Evolutionary conservation across 2,329 filamentous ascomycete genomes (phyloP).

Genomic region (Trichoderma sp.): DNA sequence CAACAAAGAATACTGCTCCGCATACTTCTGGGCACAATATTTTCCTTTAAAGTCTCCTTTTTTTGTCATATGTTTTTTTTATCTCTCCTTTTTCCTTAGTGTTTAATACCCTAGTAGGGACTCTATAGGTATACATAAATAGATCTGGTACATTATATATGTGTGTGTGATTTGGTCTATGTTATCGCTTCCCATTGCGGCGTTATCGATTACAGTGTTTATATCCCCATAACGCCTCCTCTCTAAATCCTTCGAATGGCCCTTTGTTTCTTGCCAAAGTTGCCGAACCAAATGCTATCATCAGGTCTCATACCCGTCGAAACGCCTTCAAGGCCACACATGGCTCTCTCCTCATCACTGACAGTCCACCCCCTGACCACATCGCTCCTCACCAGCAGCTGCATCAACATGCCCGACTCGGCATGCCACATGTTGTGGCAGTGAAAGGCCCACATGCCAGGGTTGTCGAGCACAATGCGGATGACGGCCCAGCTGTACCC

Average conservation of each 20-base stretch:
- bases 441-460: slow-evolving; percentile 57
- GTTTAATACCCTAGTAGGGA: slow-evolving; percentile 9
- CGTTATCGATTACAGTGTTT: background rate
- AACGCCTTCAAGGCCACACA: slow-evolving; percentile 33
- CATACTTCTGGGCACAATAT: background rate
- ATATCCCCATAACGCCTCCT: background rate
- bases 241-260: no score
- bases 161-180: background rate
- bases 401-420: slow-evolving; percentile 58
- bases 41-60: slow-evolving; percentile 2
- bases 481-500: slow-evolving; percentile 54
- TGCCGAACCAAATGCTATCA: slow-evolving; percentile 39
- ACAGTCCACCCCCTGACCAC: slow-evolving; percentile 29
- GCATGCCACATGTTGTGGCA: slow-evolving; percentile 59
- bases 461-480: slow-evolving; percentile 54
- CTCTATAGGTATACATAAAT: slow-evolving; percentile 5
- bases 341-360: slow-evolving; percentile 22
- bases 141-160: slow-evolving; percentile 6
- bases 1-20: background rate
- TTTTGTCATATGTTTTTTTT: background rate
- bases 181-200: background rate
- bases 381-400: slow-evolving; percentile 42
- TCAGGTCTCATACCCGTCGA: slow-evolving; percentile 33
- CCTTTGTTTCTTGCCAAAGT: slow-evolving; percentile 21
- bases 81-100: slow-evolving; percentile 5